Evolutionary conservation across 768 basidiomycete species (phyloP).

Genomic region (Rhodotorula diobovata): DNA sequence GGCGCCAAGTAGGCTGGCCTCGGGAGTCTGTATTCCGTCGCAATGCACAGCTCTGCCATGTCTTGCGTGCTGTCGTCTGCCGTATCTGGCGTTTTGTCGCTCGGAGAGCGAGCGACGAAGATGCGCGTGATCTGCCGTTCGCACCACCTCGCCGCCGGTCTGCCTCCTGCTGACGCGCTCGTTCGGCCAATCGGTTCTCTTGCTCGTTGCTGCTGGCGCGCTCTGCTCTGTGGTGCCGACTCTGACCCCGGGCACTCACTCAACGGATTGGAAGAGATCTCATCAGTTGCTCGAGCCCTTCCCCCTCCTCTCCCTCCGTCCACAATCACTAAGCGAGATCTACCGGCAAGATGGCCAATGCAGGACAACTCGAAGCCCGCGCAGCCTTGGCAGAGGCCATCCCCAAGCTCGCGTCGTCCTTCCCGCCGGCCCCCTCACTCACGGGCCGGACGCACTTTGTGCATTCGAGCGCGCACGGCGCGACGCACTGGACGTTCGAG

Average conservation of each 20-base stretch:
- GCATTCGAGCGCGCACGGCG: neutral
- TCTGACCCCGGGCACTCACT: no score
- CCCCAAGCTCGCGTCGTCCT: neutral
- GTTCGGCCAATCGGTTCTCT: no score
- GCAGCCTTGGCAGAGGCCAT: neutral
- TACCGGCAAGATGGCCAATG: neutral
- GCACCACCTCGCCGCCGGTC: no score
- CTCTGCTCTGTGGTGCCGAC: no score
- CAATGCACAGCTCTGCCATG: neutral
- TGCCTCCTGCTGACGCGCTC: no score
- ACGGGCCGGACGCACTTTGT: neutral
- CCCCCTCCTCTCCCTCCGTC: neutral
- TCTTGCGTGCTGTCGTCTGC: no score
- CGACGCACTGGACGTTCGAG: constrained; percentile 8
- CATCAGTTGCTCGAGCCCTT: no score
- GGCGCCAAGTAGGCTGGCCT: neutral
- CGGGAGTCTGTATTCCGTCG: neutral
- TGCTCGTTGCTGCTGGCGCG: no score
- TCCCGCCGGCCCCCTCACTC: neutral
- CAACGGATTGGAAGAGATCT: no score
- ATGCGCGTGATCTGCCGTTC: no score
- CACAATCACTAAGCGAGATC: neutral
- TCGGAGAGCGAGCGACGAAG: no score
- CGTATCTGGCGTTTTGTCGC: no score
- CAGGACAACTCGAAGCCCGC: neutral